Base-by-base conservation (phyloP, 768 basidiomycete genomes). In the Calocera viscosa region DNA sequence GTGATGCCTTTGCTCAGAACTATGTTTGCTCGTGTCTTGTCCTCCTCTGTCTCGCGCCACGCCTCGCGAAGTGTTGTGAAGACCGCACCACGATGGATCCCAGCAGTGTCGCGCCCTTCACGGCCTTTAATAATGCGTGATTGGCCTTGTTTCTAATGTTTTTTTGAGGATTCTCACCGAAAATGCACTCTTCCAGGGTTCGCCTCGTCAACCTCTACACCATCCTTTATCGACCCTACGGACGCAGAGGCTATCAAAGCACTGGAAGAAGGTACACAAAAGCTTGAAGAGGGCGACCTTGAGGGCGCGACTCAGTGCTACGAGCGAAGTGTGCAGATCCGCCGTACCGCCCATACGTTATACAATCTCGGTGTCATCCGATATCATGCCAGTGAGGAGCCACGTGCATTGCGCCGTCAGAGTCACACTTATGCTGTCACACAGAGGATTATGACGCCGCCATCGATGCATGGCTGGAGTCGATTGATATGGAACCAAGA, bases 301-400 rank as follows among this genome's bases (percentile, higher is more conserved):
- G 80, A 88, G 71, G 84, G 81, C 64, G 91, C 91, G 64, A 91
- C 88, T 75, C 79, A 79, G 60, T 80, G 89, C 40, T 93, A 92
- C 77, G 79, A 82, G 75, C 84, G 90, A 70, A 91, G 90, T 72
- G 83, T 86, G 32, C 86, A 91, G 72, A 89, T 93, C 67, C 86
- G 87, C 74, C 83, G 85, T 67, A 89, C 82, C 66, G 88, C 90
- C 11, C 63, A 67, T 35, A 66, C 68, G 7, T 81, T 93, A 40
- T 93, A 92, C 77, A 93, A 93, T 74, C 82, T 92, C 16, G 91
- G 91, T 47, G 91, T 93, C 33, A 91, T 91, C 2, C 86, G 90
- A 73, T 93, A 92, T 75, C 91, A 93, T 75, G 82, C 92, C 63
- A 91, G 90, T 92, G 74, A 67, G 86, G 80, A 65, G 26, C 67